Conservation (phyloP, 164 flowering plant genomes). For the Sextonia rubra region DNA sequence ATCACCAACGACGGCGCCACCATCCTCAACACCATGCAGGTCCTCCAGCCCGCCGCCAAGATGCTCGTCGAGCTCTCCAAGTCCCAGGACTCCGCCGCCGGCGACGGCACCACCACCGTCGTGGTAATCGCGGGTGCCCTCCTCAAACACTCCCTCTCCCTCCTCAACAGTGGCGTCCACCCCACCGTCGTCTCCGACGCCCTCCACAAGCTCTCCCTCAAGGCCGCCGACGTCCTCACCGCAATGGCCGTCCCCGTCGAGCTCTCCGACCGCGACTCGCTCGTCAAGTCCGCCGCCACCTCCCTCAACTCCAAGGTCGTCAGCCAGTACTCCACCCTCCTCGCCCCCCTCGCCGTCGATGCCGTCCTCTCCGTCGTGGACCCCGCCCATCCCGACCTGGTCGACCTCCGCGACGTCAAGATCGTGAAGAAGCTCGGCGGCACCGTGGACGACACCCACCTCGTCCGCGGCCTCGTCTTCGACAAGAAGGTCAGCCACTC, state of each 20-base stretch:
- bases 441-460: conserved; percentile 86
- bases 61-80: conserved; percentile 91
- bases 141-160: conserved; percentile 50
- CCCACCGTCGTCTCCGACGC: conserved; percentile 86
- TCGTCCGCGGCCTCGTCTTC: conserved; percentile 72
- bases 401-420: conserved; percentile 77
- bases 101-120: conserved; percentile 97
- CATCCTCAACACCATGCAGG: conserved; percentile 88
- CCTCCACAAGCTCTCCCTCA: conserved; percentile 55
- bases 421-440: conserved; percentile 90
- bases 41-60: conserved; percentile 89
- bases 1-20: conserved; percentile 99
- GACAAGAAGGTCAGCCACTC: conserved; percentile 92
- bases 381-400: conserved; percentile 60
- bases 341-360: conserved; percentile 90
- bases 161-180: conserved; percentile 67
- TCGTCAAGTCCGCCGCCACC: conserved; percentile 74
- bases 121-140: conserved; percentile 93
- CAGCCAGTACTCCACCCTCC: conserved; percentile 79
- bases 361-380: conserved; percentile 79
- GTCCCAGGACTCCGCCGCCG: conserved; percentile 84
- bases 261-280: conserved; percentile 71
- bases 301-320: conserved; percentile 85
- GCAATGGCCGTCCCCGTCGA: conserved; percentile 93
- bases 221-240: conserved; percentile 65